These are phyloP conservation scores for Populus hybrid DNA, from an alignment of 441 rosid species.

Conservation along the genomic window DNA sequence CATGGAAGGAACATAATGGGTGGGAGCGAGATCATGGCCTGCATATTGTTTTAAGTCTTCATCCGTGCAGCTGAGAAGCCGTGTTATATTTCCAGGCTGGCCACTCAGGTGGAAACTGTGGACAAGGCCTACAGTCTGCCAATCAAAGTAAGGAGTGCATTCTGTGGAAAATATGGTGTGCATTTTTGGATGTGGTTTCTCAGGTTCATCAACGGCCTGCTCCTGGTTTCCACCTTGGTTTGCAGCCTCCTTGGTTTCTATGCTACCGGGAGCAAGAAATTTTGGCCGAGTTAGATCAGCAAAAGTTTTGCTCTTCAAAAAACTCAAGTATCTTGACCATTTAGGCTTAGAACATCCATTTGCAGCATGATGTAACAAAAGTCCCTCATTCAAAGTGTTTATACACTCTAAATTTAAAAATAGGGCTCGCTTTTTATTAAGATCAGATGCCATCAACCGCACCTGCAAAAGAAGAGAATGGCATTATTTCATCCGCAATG, in stretches of 20 bases:
- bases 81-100: conserved; percentile 92
- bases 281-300: conserved; percentile 79
- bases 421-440: conserved; percentile 47
- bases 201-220: conserved; percentile 39
- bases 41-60: conserved; percentile 71
- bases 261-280: conserved; percentile 34
- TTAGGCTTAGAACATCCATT: conserved; percentile 81
- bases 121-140: conserved; percentile 97
- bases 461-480: conserved; percentile 47
- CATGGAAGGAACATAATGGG: conserved; percentile 99
- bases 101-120: conserved; percentile 91
- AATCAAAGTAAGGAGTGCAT: conserved; percentile 90
- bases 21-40: conserved; percentile 94
- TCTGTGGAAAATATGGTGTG: conserved; percentile 96
- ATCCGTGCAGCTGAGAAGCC: conserved; percentile 96
- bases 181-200: conserved; percentile 62
- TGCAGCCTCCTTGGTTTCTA: conserved; percentile 35
- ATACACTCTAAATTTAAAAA: conserved; percentile 80
- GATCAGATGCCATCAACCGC: conserved; percentile 64
- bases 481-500: not conserved
- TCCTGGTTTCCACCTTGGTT: conserved; percentile 31
- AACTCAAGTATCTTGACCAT: conserved; percentile 90
- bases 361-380: conserved; percentile 68
- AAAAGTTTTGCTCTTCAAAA: conserved; percentile 92
- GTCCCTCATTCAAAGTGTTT: conserved; percentile 89